These are phyloP conservation scores for Penicillium sp. DNA, from an alignment of 2,329 filamentous ascomycete genomes.

Conservation along the genomic window DNA sequence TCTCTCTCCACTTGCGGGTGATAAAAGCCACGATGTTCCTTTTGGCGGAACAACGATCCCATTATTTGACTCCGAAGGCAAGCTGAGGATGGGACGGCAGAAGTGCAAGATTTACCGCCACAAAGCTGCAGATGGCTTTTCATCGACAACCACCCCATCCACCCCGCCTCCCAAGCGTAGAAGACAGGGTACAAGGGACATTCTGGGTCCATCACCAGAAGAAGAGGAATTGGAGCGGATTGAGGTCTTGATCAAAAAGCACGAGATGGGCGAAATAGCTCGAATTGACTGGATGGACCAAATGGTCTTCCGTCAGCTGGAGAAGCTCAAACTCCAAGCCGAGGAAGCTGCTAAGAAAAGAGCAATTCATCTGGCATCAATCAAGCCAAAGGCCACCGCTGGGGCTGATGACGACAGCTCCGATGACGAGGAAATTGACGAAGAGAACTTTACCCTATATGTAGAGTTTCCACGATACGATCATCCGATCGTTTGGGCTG, in stretches of 20 bases:
- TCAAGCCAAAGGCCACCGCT: constrained; percentile 15
- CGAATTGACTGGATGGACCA: constrained; percentile 95
- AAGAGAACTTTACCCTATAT: constrained; percentile 78
- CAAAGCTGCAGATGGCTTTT: constrained; percentile 81
- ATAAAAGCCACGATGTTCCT: constrained; percentile 77
- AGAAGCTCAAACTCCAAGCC: constrained; percentile 71
- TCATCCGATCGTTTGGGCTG: constrained; percentile 91
- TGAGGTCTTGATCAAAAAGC: constrained; percentile 91
- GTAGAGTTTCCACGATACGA: constrained; percentile 94
- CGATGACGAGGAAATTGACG: constrained; percentile 48
- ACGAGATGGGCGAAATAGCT: constrained; percentile 95
- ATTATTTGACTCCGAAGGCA: constrained; percentile 91
- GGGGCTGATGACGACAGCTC: constrained; percentile 47
- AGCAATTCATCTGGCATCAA: constrained; percentile 41
- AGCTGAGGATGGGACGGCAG: constrained; percentile 86
- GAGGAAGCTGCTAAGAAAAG: constrained; percentile 67
- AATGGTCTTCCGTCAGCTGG: constrained; percentile 86
- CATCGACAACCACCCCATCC: constrained; percentile 78
- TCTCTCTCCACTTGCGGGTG: constrained; percentile 76
- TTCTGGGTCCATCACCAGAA: constrained; percentile 62
- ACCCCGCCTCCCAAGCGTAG: constrained; percentile 60
- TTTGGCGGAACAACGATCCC: constrained; percentile 93
- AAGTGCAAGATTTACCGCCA: constrained; percentile 86
- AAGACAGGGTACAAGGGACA: constrained; percentile 52
- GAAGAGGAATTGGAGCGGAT: constrained; percentile 87